Evolutionary conservation across 805 yeast genomes (phyloP).

Genomic region (Wickerhamomyces queroliae): DNA sequence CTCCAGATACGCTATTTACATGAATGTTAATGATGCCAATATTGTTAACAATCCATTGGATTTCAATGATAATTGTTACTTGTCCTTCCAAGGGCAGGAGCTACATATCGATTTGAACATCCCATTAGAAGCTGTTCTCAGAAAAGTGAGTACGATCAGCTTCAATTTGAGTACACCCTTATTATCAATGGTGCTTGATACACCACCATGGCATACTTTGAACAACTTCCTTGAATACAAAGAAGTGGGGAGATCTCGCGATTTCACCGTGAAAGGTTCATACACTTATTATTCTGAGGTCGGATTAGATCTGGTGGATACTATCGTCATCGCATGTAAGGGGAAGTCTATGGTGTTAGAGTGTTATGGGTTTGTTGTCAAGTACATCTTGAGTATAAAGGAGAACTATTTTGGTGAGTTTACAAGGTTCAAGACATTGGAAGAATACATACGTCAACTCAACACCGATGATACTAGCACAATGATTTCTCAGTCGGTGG

Average conservation of each 20-base stretch:
- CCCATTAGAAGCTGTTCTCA: constrained; percentile 53
- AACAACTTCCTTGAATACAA: constrained; percentile 60
- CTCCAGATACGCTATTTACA: constrained; percentile 48
- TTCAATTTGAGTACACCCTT: constrained; percentile 49
- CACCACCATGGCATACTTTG: constrained; percentile 92
- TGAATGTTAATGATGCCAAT: constrained; percentile 84
- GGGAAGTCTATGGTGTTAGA: constrained; percentile 66
- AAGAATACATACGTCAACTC: constrained; percentile 55
- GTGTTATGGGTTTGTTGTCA: constrained; percentile 73
- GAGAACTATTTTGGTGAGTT: constrained; percentile 91
- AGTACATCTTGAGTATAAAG: constrained; percentile 66
- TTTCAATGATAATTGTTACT: constrained; percentile 68
- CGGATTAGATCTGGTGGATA: constrained; percentile 65
- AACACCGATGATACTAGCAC: constrained; percentile 1
- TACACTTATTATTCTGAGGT: constrained; percentile 55
- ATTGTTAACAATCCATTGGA: constrained; percentile 88
- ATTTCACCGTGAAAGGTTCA: constrained; percentile 57
- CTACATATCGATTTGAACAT: constrained; percentile 41
- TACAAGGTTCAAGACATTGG: constrained; percentile 77
- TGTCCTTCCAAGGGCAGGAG: constrained; percentile 64
- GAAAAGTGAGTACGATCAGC: constrained; percentile 44
- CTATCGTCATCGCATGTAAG: constrained; percentile 54
- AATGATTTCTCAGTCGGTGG: neutral
- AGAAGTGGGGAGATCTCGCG: constrained; percentile 61
- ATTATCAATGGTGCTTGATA: constrained; percentile 57